These are phyloP conservation scores for Tolypocladium pustulatum DNA, from an alignment of 2,329 filamentous ascomycete species.

Conservation along the genomic window DNA sequence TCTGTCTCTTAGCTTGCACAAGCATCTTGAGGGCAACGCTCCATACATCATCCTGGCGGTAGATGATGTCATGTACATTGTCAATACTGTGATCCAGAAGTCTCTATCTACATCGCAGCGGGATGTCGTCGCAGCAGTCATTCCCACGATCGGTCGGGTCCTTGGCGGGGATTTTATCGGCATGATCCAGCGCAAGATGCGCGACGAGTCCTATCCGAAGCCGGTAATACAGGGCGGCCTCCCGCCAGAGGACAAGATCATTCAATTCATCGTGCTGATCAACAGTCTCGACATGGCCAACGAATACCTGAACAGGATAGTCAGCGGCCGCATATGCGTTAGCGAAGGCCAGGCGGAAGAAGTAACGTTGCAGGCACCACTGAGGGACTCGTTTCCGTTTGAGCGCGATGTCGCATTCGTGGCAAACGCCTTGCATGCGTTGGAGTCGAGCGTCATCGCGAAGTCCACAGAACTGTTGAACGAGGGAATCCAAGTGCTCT, in stretches of 20 bases:
- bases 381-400: conserved; percentile 68
- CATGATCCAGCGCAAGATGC: conserved; percentile 97
- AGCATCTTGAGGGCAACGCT: conserved; percentile 62
- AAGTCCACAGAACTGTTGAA: conserved; percentile 75
- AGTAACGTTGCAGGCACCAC: conserved; percentile 26
- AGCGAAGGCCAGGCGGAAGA: conserved; percentile 25
- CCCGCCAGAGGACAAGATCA: conserved; percentile 79
- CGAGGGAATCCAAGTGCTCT: conserved; percentile 77
- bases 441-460: conserved; percentile 61
- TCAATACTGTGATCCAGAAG: conserved; percentile 81
- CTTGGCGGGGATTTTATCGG: conserved; percentile 85
- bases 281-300: conserved; percentile 92
- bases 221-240: conserved; percentile 66
- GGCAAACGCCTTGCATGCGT: conserved; percentile 51
- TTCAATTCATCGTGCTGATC: conserved; percentile 83
- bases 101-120: conserved; percentile 79
- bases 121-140: conserved; percentile 63
- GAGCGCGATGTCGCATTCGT: conserved; percentile 65
- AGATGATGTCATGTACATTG: conserved; percentile 99
- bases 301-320: conserved; percentile 83
- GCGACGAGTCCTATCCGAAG: conserved; percentile 86
- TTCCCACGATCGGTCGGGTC: conserved; percentile 70
- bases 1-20: conserved; percentile 65
- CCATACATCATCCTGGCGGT: conserved; percentile 93
- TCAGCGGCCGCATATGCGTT: conserved; percentile 52